A percentile compares a stretch with the other conserved stretches of the same genome.
Evolutionary conservation across 1,284 basidiomycete species (phyloP).

Genomic region (Cryptococcus sp.): DNA sequence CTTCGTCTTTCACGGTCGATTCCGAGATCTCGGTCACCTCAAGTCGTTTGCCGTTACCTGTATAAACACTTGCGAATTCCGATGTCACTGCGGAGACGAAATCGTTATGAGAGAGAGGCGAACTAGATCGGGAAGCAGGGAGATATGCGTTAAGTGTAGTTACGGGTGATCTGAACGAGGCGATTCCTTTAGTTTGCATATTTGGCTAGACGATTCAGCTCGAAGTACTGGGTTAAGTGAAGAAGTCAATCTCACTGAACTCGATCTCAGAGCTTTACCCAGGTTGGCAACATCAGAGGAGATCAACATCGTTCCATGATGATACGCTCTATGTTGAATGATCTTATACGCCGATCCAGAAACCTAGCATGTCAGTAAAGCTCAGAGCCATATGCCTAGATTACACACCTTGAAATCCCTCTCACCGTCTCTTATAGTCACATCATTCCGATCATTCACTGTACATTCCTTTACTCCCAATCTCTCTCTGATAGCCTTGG

Average conservation of each 20-base stretch:
- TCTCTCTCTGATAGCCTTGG: constrained; percentile 66
- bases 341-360: constrained; percentile 99
- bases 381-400: no score
- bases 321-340: constrained; percentile 83
- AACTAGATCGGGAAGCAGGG: constrained; percentile 34
- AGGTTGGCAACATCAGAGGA: constrained; percentile 68
- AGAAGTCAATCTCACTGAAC: constrained; percentile 56
- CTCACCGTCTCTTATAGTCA: constrained; percentile 59
- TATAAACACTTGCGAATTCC: constrained; percentile 68
- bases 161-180: constrained; percentile 88
- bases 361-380: constrained; percentile 55
- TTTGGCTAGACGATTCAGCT: constrained; percentile 54
- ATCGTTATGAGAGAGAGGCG: constrained; percentile 56
- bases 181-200: constrained; percentile 79
- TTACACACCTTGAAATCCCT: constrained; percentile 73
- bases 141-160: constrained; percentile 65
- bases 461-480: constrained; percentile 63
- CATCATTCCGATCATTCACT: constrained; percentile 87
- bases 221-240: background rate
- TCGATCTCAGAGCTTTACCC: constrained; percentile 64
- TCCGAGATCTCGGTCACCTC: constrained; percentile 12
- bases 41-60: constrained; percentile 1
- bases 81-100: constrained; percentile 69
- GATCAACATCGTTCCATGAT: constrained; percentile 99
- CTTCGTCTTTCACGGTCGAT: constrained; percentile 6